A percentile compares a stretch with the other conserved stretches of the same genome.
phyloP scores from a whole-genome alignment of 441 rosid genomes.

The Pelargonium cotyledonis region DNA sequence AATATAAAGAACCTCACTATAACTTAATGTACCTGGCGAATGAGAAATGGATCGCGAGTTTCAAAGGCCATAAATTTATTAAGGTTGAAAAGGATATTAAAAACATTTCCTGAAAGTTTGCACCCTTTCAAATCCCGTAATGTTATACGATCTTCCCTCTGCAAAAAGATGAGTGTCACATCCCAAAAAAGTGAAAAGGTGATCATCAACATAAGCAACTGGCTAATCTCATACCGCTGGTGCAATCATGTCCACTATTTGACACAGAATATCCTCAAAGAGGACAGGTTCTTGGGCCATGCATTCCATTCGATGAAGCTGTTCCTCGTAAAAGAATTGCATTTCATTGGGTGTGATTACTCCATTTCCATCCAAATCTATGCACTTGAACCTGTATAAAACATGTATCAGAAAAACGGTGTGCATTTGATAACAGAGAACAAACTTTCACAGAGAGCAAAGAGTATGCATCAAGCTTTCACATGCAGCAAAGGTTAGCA shows the following conservation, averaged over 20 bases:
- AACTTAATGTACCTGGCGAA: slow-evolving; percentile 40
- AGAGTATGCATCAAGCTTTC: background rate
- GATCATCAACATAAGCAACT: background rate
- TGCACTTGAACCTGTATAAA: slow-evolving; percentile 50
- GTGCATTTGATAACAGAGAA: slow-evolving; percentile 6
- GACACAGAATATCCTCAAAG: slow-evolving; percentile 56
- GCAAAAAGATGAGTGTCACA: slow-evolving; percentile 17
- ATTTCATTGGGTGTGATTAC: slow-evolving; percentile 50
- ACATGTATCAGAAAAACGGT: background rate
- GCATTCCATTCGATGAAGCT: slow-evolving; percentile 67
- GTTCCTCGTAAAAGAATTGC: slow-evolving; percentile 63
- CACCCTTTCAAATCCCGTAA: slow-evolving; percentile 47
- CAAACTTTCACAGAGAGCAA: background rate
- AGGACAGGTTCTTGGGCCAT: slow-evolving; percentile 50
- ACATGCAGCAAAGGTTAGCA: background rate
- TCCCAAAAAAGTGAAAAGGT: slow-evolving; percentile 6
- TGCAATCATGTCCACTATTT: slow-evolving; percentile 56
- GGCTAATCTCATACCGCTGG: slow-evolving; percentile 37
- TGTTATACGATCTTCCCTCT: slow-evolving; percentile 52
- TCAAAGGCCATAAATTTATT: slow-evolving; percentile 57
- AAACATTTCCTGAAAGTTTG: slow-evolving; percentile 54
- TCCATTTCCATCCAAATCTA: slow-evolving; percentile 62
- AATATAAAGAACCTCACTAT: slow-evolving; percentile 9
- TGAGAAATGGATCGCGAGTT: slow-evolving; percentile 50
- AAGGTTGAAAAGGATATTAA: slow-evolving; percentile 60